These are phyloP conservation scores for Synchytrium microbalum DNA, from an alignment of 371 early-diverging fungal species.

Conservation along the genomic window DNA sequence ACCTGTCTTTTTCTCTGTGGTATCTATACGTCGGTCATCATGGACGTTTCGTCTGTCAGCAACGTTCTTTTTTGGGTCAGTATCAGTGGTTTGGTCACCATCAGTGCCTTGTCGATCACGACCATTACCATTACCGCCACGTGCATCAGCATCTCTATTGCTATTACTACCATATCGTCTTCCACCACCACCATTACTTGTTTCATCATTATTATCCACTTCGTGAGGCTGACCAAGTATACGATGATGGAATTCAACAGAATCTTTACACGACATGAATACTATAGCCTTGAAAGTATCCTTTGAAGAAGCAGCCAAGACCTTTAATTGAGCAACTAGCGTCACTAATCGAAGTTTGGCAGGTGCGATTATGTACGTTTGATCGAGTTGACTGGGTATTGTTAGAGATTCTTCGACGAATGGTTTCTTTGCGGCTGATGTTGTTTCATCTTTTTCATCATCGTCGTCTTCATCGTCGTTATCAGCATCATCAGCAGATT, in stretches of 20 bases:
- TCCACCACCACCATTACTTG: too few species aligned
- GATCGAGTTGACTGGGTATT: slow-evolving; percentile 73
- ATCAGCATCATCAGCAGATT: slow-evolving; percentile 7
- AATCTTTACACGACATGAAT: slow-evolving; percentile 83
- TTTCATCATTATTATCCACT: background rate
- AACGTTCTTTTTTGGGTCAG: too few species aligned
- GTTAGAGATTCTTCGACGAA: slow-evolving; percentile 23
- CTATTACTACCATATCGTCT: too few species aligned
- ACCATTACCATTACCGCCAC: too few species aligned
- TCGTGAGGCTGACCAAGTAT: slow-evolving; percentile 22
- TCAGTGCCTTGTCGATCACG: too few species aligned
- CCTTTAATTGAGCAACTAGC: slow-evolving; percentile 60
- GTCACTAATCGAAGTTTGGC: slow-evolving; percentile 88
- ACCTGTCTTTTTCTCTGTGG: too few species aligned
- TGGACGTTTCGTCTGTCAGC: background rate
- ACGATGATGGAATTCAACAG: slow-evolving; percentile 86
- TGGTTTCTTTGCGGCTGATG: slow-evolving; percentile 14
- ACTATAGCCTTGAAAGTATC: slow-evolving; percentile 56
- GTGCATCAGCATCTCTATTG: too few species aligned
- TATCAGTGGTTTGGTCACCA: too few species aligned
- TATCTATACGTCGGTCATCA: background rate
- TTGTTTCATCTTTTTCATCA: background rate
- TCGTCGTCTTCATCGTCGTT: slow-evolving; percentile 9
- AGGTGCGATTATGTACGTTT: slow-evolving; percentile 71
- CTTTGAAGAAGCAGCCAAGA: slow-evolving; percentile 24